phyloP scores from a whole-genome alignment of 208 protist species.

The Acanthamoeba castellanii region DNA sequence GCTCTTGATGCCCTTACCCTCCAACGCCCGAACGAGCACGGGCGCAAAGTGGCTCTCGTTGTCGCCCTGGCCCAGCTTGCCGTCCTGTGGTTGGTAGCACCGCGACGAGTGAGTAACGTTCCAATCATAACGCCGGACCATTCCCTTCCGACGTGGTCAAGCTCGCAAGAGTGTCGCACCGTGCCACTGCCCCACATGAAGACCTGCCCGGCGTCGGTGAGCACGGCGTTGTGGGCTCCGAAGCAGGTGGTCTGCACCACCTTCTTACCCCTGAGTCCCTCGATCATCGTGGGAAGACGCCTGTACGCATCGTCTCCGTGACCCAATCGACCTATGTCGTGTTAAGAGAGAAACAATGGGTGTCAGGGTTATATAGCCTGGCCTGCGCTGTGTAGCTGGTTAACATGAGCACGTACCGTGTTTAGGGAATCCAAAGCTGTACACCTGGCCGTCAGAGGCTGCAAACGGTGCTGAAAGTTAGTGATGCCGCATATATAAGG shows the following conservation, averaged over 20 bases:
- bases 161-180: neutral
- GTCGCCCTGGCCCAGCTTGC: constrained; percentile 69
- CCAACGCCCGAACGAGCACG: neutral
- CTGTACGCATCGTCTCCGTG: constrained; percentile 61
- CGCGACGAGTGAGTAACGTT: neutral
- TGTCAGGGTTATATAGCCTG: neutral
- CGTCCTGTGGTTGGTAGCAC: neutral
- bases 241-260: constrained; percentile 48
- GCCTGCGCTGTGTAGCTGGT: neutral
- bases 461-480: neutral
- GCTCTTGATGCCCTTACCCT: constrained; percentile 9
- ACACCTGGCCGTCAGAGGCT: constrained; percentile 18
- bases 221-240: constrained; percentile 57
- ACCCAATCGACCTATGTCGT: neutral
- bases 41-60: constrained; percentile 28
- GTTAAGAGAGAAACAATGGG: neutral
- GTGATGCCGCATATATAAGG: too few species aligned
- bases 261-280: neutral
- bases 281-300: constrained; percentile 16
- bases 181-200: constrained; percentile 72
- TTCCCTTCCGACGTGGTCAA: too few species aligned
- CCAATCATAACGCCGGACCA: neutral
- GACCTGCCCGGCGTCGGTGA: constrained; percentile 35
- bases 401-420: constrained; percentile 17
- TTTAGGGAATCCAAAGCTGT: constrained; percentile 71